Conservation (phyloP, 164 flowering plant species). For the Umbilicus rupestris region DNA sequence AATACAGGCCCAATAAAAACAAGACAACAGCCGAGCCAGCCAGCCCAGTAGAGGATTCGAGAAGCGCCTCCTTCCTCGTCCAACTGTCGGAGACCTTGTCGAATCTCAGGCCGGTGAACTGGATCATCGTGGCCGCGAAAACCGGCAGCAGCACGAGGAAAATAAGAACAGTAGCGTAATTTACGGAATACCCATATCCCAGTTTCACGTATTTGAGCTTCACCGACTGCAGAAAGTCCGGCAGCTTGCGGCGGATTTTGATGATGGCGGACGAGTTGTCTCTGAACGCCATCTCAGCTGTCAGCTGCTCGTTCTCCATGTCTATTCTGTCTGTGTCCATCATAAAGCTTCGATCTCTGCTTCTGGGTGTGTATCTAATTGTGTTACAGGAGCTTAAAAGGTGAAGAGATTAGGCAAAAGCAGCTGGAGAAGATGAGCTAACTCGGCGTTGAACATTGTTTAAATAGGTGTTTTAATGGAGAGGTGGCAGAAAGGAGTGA, state of each 20-base stretch:
- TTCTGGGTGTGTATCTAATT: neutral
- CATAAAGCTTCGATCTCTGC: neutral
- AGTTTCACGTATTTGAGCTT: slow-evolving; percentile 1
- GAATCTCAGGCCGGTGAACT: neutral
- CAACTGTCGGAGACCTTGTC: neutral
- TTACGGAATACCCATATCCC: neutral
- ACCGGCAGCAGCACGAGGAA: neutral
- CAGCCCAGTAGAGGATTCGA: neutral
- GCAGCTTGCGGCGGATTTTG: neutral
- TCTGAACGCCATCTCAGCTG: slow-evolving; percentile 1
- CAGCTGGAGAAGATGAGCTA: slow-evolving; percentile 6
- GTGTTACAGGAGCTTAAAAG: neutral
- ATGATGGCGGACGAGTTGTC: neutral
- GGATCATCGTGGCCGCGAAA: neutral
- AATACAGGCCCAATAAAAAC: neutral
- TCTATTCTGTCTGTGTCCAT: neutral
- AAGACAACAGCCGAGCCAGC: neutral
- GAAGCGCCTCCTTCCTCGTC: neutral
- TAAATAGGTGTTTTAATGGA: neutral
- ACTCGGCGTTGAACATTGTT: neutral
- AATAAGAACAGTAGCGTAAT: neutral
- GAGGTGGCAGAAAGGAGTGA: slow-evolving; percentile 6
- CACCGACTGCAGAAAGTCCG: neutral
- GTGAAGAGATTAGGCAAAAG: neutral
- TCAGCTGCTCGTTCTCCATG: neutral